Evolutionary conservation across 1,139 yeast genomes (phyloP), one percentile per base, ranked within the genome.

Genomic region (Yamadazyma mexicana): DNA sequence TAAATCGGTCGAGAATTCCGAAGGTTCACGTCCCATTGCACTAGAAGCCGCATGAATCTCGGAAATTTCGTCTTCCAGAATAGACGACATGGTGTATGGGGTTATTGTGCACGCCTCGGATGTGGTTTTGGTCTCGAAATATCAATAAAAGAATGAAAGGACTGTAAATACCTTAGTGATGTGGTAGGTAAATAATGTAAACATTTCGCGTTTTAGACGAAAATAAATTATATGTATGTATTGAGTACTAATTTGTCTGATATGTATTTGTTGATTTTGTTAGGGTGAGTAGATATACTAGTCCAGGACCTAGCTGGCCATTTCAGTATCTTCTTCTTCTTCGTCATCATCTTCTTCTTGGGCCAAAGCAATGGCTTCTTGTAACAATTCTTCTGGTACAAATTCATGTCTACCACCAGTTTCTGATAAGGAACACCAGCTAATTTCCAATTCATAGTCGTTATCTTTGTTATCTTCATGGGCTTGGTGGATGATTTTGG

Each of bases 401-500:
- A 78, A 77, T 57, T 82, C 79, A 59, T 92, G 98, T 47, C 69
- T 62, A n/a, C 97, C 94, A 7, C 75, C 75, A 8, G 97, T 91
- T 55, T 84, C 94, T 31, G 79, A 75, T 32, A 62, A 59, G 33
- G 94, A 81, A 30, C 63, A 56, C 98, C 98, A 92, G 49, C 95
- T 80, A 56, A 94, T 76, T 59, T 94, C 99, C 51, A 94, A 75
- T 66, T 94, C 98, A 60, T 89, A 92, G 47, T 91, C 98, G 65
- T 92, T 92, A 61, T 92, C 98, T 66, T 92, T 94, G 63, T 89
- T 88, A 58, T 94, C 98, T 65, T 94, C 98, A 58, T 94, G 98
- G 2, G 98, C 97, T 51, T 85, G 73, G 58, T 87, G 86, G 55
- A 94, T 87, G 60, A 94, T 89, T 61, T 83, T 84, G 14, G 98